Percentiles rank a stretch among this genome's conserved stretches.
These are phyloP conservation scores for Amaranthus tricolor DNA, from an alignment of 179 eudicot species.

Conservation along the genomic window DNA sequence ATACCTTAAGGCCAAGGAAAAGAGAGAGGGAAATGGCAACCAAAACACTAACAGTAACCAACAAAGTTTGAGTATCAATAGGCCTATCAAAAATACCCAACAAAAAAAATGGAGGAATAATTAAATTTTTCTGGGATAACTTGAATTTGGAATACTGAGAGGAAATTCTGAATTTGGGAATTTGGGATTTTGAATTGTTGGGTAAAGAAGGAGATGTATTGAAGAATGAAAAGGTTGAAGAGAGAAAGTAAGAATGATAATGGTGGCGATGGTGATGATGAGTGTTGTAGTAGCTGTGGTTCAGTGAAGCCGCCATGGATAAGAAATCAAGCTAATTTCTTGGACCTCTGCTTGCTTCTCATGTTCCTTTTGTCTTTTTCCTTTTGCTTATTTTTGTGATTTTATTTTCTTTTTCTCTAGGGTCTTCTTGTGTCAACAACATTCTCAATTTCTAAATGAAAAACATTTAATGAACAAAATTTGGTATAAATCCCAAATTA, in stretches of 20 bases:
- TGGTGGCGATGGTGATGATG: not conserved
- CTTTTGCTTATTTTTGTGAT: too few species aligned
- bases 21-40: conserved; percentile 69
- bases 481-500: too few species aligned
- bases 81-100: conserved; percentile 40
- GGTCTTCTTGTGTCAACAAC: too few species aligned
- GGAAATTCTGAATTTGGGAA: not conserved
- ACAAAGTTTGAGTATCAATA: conserved; percentile 54
- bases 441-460: too few species aligned
- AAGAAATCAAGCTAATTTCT: conserved; percentile 8
- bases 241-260: conserved; percentile 22
- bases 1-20: conserved; percentile 74
- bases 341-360: conserved; percentile 9
- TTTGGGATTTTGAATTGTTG: conserved; percentile 18
- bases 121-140: conserved; percentile 20
- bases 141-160: conserved; percentile 15
- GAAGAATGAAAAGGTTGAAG: conserved; percentile 20
- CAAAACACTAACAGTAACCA: conserved; percentile 60
- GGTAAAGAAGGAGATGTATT: conserved; percentile 12
- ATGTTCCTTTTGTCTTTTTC: too few species aligned
- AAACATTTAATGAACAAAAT: too few species aligned
- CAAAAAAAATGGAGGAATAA: conserved; percentile 47
- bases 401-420: too few species aligned
- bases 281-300: conserved; percentile 22
- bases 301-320: conserved; percentile 41